phyloP scores from a whole-genome alignment of 257 asterid genomes.

The Verbascum thapsus region DNA sequence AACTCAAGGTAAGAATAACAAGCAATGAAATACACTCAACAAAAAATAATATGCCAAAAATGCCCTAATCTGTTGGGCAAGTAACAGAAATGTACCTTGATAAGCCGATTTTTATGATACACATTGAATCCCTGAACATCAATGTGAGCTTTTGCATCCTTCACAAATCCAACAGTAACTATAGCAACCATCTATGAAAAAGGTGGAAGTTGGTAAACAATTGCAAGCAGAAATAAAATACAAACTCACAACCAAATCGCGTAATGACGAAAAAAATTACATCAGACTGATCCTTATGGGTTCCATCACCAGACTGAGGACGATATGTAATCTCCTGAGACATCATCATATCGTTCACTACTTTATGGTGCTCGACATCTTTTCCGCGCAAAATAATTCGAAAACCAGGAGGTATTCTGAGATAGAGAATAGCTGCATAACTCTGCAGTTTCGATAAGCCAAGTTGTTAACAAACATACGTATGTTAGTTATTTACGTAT shows the following conservation, averaged over 20 bases:
- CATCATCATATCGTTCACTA: slow-evolving; percentile 99
- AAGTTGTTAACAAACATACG: slow-evolving; percentile 11
- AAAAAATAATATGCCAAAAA: slow-evolving; percentile 6
- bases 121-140: slow-evolving; percentile 99
- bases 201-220: slow-evolving; percentile 27
- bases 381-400: slow-evolving; percentile 90
- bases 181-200: slow-evolving; percentile 71
- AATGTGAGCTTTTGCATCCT: slow-evolving; percentile 88
- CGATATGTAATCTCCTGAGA: slow-evolving; percentile 86
- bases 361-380: slow-evolving; percentile 92
- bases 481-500: not conserved
- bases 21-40: not conserved
- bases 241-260: slow-evolving; percentile 1
- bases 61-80: not conserved
- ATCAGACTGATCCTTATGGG: slow-evolving; percentile 51
- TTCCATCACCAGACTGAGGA: slow-evolving; percentile 86
- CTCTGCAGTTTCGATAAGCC: slow-evolving; percentile 57
- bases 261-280: slow-evolving; percentile 41
- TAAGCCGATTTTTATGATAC: slow-evolving; percentile 94
- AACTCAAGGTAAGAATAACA: not conserved
- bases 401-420: slow-evolving; percentile 77
- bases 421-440: slow-evolving; percentile 93
- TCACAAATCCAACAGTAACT: slow-evolving; percentile 95
- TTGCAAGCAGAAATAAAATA: slow-evolving; percentile 13
- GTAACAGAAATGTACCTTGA: slow-evolving; percentile 55